Conservation (phyloP, 441 rosid species). For the Capsella rubella region DNA sequence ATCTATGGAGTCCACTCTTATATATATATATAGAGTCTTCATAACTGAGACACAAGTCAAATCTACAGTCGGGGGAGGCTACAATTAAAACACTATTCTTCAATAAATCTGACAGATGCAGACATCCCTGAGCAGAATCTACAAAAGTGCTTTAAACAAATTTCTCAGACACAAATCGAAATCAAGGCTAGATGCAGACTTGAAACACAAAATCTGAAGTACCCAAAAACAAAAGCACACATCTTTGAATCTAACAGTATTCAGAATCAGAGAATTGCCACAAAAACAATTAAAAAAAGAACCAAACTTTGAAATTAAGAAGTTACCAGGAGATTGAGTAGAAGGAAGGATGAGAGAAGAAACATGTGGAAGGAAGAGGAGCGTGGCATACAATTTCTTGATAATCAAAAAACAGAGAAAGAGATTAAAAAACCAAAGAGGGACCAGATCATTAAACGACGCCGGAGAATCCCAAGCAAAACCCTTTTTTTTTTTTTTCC, state of each 20-base stretch:
- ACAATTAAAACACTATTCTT: slow-evolving; percentile 19
- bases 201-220: not conserved
- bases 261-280: no score
- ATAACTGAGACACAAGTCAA: slow-evolving; percentile 20
- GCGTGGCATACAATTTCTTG: slow-evolving; percentile 56
- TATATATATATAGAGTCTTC: not conserved
- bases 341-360: slow-evolving; percentile 69
- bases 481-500: slow-evolving; percentile 9
- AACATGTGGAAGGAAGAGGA: slow-evolving; percentile 91
- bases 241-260: not conserved
- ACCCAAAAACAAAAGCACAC: not conserved
- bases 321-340: slow-evolving; percentile 75
- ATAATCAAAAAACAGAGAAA: slow-evolving; percentile 15
- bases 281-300: not conserved
- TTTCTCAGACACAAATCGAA: slow-evolving; percentile 8
- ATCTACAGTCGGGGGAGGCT: not conserved
- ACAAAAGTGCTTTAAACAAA: not conserved
- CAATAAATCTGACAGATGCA: slow-evolving; percentile 24
- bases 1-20: slow-evolving; percentile 36
- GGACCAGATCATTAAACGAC: slow-evolving; percentile 43
- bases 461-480: slow-evolving; percentile 44
- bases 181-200: slow-evolving; percentile 29
- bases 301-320: not conserved
- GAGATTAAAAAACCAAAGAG: not conserved
- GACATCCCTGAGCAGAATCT: not conserved